Evolutionary conservation across 2,329 filamentous ascomycete genomes (phyloP), one percentile per base, ranked within the genome.

Genomic region (Cladosporium halotolerans): DNA sequence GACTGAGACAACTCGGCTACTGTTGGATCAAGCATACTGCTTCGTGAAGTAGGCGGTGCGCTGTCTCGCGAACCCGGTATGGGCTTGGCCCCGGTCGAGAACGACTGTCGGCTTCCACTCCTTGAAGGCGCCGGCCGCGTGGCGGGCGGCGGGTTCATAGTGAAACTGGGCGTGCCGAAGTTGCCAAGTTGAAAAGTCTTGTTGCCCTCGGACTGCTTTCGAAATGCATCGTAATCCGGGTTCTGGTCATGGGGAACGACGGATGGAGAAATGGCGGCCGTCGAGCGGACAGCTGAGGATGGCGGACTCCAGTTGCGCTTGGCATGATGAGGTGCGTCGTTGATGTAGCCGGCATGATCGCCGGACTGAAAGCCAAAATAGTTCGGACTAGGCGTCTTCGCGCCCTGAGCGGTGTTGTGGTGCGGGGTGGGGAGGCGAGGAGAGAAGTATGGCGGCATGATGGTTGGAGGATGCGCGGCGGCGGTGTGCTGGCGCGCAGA

Each of bases 301-400:
- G 83, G 79, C 8, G 86, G 80, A 61, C 85, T 88, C 86, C 88
- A 92, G 69, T 88, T 88, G 59, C 83, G 82, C 53, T 81, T 81
- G 1, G 83, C 78, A 57, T 86, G 76, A 33, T 77, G 76, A 2
- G 57, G 60, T 7, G 61, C 58, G 43, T 67, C 59, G 52, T 50
- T 60, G 9, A 62, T 57, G 50, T 85, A 83, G 57, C 83, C 79
- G 19, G 79, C 76, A 57, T 88, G 83, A 43, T 73, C 70, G 16
- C 81, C 68, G 55, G 89, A 84, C 31, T 83, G 76, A 55, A 95
- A 81, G 53, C 87, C 88, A 68, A 96, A 96, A 70, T 96, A 95
- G 68, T 91, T 95, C 10, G 89, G 88, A 66, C 88, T 92, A 19
- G 78, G 68, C 16, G 69, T 64, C 58, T 59, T 67, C 60, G 57